These are phyloP conservation scores for Helianthus tuberosus DNA, from an alignment of 129 eudicot species.

Conservation along the genomic window DNA sequence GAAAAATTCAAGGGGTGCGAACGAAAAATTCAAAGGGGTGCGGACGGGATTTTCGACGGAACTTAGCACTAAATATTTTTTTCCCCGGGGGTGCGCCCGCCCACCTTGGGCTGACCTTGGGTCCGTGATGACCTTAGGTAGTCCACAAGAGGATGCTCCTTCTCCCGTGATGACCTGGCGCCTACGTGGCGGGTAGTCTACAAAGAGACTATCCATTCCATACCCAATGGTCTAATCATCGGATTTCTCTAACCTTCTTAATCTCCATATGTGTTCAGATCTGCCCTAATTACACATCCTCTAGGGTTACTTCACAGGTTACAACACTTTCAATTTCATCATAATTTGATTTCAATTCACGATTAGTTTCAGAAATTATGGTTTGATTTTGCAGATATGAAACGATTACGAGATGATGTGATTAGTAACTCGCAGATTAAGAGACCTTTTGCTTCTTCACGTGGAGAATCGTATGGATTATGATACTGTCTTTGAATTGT, in stretches of 20 bases:
- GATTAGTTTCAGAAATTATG: background rate
- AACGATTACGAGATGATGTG: conserved; percentile 84
- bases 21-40: too few relatives aligned
- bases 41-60: too few relatives aligned
- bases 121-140: too few relatives aligned
- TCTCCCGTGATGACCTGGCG: too few relatives aligned
- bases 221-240: too few relatives aligned
- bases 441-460: conserved; percentile 83
- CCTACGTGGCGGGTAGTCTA: too few relatives aligned
- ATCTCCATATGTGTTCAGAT: conserved; percentile 27
- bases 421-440: conserved; percentile 74
- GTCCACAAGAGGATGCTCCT: too few relatives aligned
- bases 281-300: conserved; percentile 29
- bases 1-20: too few relatives aligned
- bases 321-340: conserved; percentile 12
- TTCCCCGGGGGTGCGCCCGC: too few relatives aligned
- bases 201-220: too few relatives aligned
- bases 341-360: background rate
- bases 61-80: too few relatives aligned
- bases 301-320: conserved; percentile 31
- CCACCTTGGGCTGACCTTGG: too few relatives aligned
- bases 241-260: conserved; percentile 17
- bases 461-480: conserved; percentile 81
- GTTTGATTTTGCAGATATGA: conserved; percentile 66
- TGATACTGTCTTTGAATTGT: background rate